Base-by-base conservation (phyloP, 805 yeast genomes). In the Zygoascus tannicola region DNA sequence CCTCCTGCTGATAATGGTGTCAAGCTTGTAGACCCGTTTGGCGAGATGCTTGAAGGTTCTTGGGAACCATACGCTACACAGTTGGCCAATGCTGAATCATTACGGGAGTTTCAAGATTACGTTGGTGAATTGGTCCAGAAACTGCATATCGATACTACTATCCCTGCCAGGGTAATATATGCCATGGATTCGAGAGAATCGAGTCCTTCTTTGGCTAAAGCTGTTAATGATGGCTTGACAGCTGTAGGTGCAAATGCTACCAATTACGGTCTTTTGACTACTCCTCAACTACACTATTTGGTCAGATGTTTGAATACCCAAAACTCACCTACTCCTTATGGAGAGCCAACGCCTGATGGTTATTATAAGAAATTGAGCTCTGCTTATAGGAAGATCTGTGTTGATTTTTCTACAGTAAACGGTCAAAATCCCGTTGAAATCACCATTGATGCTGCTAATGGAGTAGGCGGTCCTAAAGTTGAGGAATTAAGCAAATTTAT, bases 1-100 rank as follows among this genome's bases (percentile, higher is more conserved):
- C 96, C 96, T 0, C 95, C 97, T 0, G 69, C 69, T 35, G 97
- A 88, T 59, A 86, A 86, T 55, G 96, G 96, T 22, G 90, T 86
- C 41, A 90, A 90, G 64, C 71, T 92, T n/a, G 85, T 90, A 20
- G 97, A 90, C 53, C 97, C 97, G 36, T 55, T 73, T 59, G 97
- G 97, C 21, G 86, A 83, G 50, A 88, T 88, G 97, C 71, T 88
- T 53, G 81, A 76, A 45, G 76, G 78, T 43, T 55, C 70, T 4
- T 92, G 98, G 98, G 98, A 92, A 58, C 64, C 70, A 0, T 66
- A 76, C 49, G 95, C 95, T 14, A 85, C 96, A 1, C 57, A 63
- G 22, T 66, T 92, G 48, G 96, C 96, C 45, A 92, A 92, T 59
- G 68, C 85, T 1, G 47, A 58, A 32, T 66, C 71, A 18, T 68